Base-by-base conservation (phyloP, 495 filamentous ascomycete species). In the Xylona heveae region DNA sequence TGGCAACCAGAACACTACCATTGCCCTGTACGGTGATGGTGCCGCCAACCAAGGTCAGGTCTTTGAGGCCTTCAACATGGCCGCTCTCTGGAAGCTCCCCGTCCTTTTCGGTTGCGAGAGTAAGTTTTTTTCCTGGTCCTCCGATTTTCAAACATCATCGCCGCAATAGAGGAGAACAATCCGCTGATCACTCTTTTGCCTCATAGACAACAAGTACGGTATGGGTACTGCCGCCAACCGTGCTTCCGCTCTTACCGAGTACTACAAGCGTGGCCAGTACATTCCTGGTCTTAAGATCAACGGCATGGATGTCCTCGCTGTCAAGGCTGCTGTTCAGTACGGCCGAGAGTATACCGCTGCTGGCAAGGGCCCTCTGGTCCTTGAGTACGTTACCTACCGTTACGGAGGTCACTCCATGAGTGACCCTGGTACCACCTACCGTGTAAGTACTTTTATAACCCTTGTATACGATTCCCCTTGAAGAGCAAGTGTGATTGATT, bases 211-310 rank as follows among this genome's bases (percentile, higher is more conserved):
- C 74, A 95, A 97, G 62, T 97, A 97, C 59, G 88, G 88, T 54
- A 97, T 97, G 88, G 88, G 90, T 57, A 97, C 88, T 31, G 80
- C 88, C 34, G 88, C 88, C 39, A 76, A 78, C 50, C 82, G 88
- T 45, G 77, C 88, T 41, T 78, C 85, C 40, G 88, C 88, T 41
- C 58, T 93, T 43, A 94, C 88, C 49, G 90, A 97, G 54, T 97
- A 97, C 76, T 97, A 97, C 74, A 94, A 95, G 71, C 90, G 88
- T 58, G 88, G 88, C 40, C 88, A 97, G 63, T 97, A 95, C 65
- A 97, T 97, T 47, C 88, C 88, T 38, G 88, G 88, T 60, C 71
- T 97, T 37, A 97, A 95, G 65, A 81, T 97, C 52, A 97, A 97
- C 61, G 88, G 80, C 53, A 97, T 97, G 88, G 88, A 97, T 54